Evolutionary conservation across 1,284 basidiomycete genomes (phyloP).

Genomic region (Austroboletus novae-zelandiae): DNA sequence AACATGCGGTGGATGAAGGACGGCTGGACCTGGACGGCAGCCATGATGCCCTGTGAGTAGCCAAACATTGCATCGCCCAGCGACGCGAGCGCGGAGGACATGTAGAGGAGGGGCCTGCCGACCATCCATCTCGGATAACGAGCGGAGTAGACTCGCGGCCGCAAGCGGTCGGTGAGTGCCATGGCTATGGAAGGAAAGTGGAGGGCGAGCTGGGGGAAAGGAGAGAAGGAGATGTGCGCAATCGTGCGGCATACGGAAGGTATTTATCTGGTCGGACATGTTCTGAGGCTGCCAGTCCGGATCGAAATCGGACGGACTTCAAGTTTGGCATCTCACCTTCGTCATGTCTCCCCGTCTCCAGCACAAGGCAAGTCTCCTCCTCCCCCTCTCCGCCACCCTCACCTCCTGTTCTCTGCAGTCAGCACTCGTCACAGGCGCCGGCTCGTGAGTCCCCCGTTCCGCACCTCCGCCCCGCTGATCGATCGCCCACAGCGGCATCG

Average conservation of each 20-base stretch:
- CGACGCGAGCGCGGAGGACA: constrained; percentile 49
- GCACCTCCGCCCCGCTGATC: constrained; percentile 3
- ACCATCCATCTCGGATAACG: constrained; percentile 54
- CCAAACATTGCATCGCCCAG: constrained; percentile 58
- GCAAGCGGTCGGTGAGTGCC: constrained; percentile 29
- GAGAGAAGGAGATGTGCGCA: neutral
- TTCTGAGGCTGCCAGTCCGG: constrained; percentile 16
- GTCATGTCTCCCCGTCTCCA: constrained; percentile 67
- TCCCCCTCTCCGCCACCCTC: neutral
- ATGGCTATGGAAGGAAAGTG: constrained; percentile 15
- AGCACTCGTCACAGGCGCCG: constrained; percentile 81
- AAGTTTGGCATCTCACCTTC: neutral
- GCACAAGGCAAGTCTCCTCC: constrained; percentile 51
- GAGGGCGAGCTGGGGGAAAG: constrained; percentile 6
- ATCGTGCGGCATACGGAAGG: neutral
- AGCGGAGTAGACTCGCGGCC: constrained; percentile 38
- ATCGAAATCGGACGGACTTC: constrained; percentile 18
- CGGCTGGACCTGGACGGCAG: constrained; percentile 50
- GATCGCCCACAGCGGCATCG: constrained; percentile 71
- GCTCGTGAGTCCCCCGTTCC: constrained; percentile 63
- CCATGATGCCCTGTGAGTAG: constrained; percentile 53
- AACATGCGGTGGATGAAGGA: constrained; percentile 51
- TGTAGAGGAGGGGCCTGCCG: constrained; percentile 48
- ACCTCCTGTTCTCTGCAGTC: constrained; percentile 36
- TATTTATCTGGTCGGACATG: constrained; percentile 24